Evolutionary conservation across 257 asterid species (phyloP).

Genomic region (Solanum bulbocastanum): DNA sequence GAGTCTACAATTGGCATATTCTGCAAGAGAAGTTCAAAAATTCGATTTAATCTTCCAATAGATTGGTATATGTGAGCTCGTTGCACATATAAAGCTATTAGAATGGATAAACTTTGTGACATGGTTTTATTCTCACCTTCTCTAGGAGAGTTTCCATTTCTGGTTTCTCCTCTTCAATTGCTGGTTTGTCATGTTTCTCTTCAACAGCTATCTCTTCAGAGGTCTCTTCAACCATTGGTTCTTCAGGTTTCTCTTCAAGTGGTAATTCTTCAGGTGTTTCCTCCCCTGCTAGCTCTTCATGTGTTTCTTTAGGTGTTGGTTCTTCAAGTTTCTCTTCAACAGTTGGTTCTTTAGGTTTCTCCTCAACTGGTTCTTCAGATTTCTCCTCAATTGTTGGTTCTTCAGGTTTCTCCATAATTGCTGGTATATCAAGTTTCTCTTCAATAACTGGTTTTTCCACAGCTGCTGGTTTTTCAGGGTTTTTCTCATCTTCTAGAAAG

Average conservation of each 20-base stretch:
- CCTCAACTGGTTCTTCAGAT: neutral
- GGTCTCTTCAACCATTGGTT: neutral
- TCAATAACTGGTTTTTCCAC: neutral
- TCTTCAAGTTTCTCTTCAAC: neutral
- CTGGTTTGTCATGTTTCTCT: neutral
- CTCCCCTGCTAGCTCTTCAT: neutral
- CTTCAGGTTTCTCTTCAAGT: neutral
- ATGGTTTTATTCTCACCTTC: neutral
- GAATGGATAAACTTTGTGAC: neutral
- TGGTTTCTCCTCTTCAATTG: neutral
- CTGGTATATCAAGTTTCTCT: neutral
- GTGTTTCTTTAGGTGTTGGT: neutral
- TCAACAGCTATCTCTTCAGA: neutral
- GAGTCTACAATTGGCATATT: neutral
- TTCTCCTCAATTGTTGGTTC: neutral
- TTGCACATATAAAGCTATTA: neutral
- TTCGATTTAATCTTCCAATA: neutral
- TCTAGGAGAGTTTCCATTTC: neutral
- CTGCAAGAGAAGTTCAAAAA: neutral
- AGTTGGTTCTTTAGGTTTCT: neutral
- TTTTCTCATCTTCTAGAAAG: neutral
- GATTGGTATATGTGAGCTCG: neutral
- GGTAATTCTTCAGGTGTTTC: neutral
- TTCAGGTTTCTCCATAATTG: neutral
- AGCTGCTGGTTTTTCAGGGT: neutral